Evolutionary conservation across 352 stramenopile species (phyloP).

Genomic region (Albugo candida): DNA sequence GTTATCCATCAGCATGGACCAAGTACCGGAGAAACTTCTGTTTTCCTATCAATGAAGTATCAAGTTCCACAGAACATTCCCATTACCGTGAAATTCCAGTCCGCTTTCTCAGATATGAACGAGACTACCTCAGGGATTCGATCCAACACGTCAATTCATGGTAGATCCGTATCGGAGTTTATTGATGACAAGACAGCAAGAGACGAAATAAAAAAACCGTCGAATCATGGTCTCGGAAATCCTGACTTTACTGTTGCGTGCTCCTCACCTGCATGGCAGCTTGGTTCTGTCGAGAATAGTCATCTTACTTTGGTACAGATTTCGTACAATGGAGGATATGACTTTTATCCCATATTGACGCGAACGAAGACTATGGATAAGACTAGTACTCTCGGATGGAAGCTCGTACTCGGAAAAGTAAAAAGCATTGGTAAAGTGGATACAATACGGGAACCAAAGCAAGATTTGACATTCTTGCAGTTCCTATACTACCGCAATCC

Average conservation of each 20-base stretch:
- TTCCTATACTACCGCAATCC: conserved; percentile 56
- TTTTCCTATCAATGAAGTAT: conserved; percentile 51
- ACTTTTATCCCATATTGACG: conserved; percentile 22
- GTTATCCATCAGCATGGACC: conserved; percentile 53
- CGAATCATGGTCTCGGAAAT: conserved; percentile 4
- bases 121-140: conserved; percentile 8
- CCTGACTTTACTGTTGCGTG: conserved; percentile 24
- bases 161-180: neutral
- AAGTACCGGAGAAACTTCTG: conserved; percentile 24
- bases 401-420: neutral
- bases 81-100: conserved; percentile 34
- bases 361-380: conserved; percentile 1
- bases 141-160: neutral
- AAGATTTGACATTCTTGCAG: conserved; percentile 48
- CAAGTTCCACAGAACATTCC: conserved; percentile 24
- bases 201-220: no score
- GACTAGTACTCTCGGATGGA: neutral
- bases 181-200: neutral
- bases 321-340: conserved; percentile 35
- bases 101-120: conserved; percentile 10
- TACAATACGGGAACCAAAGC: conserved; percentile 12
- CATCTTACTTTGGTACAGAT: conserved; percentile 53
- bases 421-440: neutral
- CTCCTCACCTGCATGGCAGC: conserved; percentile 21
- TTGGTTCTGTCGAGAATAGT: conserved; percentile 10